Conservation (phyloP, 139 green algal genomes). For the Coccomyxa sp. region DNA sequence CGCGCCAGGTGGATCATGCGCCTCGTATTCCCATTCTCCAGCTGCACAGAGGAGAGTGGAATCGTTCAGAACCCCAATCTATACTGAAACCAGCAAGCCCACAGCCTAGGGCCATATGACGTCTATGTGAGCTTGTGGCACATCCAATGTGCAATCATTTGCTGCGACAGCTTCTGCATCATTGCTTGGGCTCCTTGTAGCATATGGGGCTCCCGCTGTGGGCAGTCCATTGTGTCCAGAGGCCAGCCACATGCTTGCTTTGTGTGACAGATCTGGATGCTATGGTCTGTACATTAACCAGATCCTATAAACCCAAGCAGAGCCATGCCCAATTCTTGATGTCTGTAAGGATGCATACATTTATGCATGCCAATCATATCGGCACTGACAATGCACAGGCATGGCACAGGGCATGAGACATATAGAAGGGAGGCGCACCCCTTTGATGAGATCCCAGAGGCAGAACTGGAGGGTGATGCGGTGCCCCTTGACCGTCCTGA, state of each 20-base stretch:
- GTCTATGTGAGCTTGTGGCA: no score
- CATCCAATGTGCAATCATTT: no score
- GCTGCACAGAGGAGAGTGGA: neutral
- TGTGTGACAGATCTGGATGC: neutral
- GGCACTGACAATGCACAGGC: neutral
- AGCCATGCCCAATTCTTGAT: neutral
- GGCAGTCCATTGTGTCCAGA: no score
- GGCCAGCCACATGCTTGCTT: no score
- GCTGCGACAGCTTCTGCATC: no score
- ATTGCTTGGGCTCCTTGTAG: no score
- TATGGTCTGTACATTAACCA: neutral
- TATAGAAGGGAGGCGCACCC: conserved; percentile 13
- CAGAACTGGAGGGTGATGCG: conserved; percentile 69
- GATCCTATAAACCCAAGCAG: neutral
- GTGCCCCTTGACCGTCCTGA: conserved; percentile 43
- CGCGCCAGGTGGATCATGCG: conserved; percentile 47
- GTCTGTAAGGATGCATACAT: neutral
- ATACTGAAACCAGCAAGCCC: no score
- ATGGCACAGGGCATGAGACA: no score
- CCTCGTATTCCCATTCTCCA: conserved; percentile 24
- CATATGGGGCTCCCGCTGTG: no score
- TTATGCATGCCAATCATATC: neutral
- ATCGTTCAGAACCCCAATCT: neutral
- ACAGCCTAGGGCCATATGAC: no score
- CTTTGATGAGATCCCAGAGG: conserved; percentile 79